Conservation (phyloP, 2,329 filamentous ascomycete species). For the Epichloe amarillans region DNA sequence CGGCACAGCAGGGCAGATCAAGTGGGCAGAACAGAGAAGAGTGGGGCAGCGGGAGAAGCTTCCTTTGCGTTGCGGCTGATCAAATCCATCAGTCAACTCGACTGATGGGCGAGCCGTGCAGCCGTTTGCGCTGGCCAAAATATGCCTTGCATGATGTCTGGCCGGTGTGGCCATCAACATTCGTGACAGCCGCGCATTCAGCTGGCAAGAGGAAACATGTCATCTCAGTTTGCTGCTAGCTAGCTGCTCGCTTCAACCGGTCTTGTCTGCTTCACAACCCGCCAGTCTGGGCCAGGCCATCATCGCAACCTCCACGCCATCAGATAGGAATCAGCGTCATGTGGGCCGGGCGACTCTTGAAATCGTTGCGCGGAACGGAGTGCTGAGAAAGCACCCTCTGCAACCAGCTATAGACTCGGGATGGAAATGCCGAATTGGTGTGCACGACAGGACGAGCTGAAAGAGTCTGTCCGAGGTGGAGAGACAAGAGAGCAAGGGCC, state of each 20-base stretch:
- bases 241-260: not conserved
- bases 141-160: not conserved
- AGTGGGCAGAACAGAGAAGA: too few relatives aligned
- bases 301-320: not conserved
- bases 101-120: not conserved
- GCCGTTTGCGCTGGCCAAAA: not conserved
- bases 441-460: conserved; percentile 2
- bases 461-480: not conserved
- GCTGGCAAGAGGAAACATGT: not conserved
- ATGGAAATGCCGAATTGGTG: conserved; percentile 3
- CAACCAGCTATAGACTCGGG: not conserved
- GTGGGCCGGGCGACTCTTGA: not conserved
- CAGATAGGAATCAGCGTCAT: not conserved
- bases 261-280: not conserved
- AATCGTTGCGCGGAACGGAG: not conserved
- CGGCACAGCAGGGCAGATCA: too few relatives aligned
- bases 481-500: not conserved
- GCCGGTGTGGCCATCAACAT: not conserved
- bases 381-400: not conserved
- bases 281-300: not conserved
- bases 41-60: too few relatives aligned
- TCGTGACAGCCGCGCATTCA: not conserved
- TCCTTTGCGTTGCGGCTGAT: too few relatives aligned
- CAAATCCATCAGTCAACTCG: too few relatives aligned
- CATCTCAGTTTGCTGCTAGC: not conserved